These are phyloP conservation scores for Candida taoyuanica DNA, from an alignment of 805 yeast genomes.

Conservation along the genomic window DNA sequence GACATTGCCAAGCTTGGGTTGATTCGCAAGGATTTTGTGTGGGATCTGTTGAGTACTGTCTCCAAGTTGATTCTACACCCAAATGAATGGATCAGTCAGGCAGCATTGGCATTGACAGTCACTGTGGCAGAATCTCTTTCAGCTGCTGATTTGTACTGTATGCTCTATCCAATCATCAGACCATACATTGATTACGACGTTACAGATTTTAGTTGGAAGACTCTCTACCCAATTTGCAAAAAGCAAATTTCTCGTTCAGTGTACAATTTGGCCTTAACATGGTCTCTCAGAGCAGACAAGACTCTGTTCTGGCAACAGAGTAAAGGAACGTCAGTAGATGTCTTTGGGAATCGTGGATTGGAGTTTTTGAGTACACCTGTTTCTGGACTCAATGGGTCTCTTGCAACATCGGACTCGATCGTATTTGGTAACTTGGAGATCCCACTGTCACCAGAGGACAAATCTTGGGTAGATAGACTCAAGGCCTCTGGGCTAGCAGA, in stretches of 20 bases:
- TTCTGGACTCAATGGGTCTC: conserved; percentile 11
- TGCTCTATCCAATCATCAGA: conserved; percentile 74
- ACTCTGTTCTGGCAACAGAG: conserved; percentile 78
- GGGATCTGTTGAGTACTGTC: conserved; percentile 49
- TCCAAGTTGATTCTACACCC: conserved; percentile 75
- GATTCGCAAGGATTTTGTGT: conserved; percentile 43
- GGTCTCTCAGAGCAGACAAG: conserved; percentile 65
- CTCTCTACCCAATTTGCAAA: conserved; percentile 61
- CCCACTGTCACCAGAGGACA: conserved; percentile 61
- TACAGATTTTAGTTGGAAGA: conserved; percentile 58
- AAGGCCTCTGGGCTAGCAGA: conserved; percentile 69
- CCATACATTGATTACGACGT: conserved; percentile 77
- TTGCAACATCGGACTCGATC: conserved; percentile 24
- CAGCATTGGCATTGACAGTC: conserved; percentile 55
- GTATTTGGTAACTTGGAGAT: conserved; percentile 40
- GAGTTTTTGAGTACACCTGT: conserved; percentile 29
- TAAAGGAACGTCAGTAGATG: conserved; percentile 33
- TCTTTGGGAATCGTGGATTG: conserved; percentile 41
- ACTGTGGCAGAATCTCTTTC: conserved; percentile 58
- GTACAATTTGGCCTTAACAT: conserved; percentile 56
- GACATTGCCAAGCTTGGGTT: conserved; percentile 54
- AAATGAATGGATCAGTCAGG: conserved; percentile 76
- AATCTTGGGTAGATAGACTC: conserved; percentile 67
- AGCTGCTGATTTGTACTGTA: conserved; percentile 77
- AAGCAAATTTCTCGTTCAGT: conserved; percentile 63